phyloP scores from a whole-genome alignment of 2,329 filamentous ascomycete genomes.

The Chaetomium sp. region DNA sequence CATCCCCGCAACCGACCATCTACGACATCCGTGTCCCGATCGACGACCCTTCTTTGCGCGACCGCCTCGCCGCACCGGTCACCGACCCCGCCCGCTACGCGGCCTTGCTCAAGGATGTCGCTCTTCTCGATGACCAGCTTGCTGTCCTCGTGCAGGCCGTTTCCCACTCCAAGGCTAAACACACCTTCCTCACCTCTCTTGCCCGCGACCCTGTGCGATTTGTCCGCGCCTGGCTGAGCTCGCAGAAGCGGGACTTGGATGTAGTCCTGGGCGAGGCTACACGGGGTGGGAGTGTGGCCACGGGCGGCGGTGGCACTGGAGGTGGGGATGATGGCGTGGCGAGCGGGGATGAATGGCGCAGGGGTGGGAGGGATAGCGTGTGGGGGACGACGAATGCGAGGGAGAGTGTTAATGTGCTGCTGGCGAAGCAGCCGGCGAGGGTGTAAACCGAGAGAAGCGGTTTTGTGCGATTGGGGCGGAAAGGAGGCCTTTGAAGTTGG shows the following conservation, averaged over 20 bases:
- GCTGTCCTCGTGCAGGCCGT: slow-evolving; percentile 78
- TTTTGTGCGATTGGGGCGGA: too few relatives aligned
- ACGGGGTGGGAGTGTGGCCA: slow-evolving; percentile 52
- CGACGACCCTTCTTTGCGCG: slow-evolving; percentile 67
- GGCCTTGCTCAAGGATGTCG: slow-evolving; percentile 67
- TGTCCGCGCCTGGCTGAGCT: slow-evolving; percentile 79
- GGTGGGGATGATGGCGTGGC: slow-evolving; percentile 53
- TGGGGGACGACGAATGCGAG: slow-evolving; percentile 53
- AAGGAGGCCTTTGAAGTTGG: neutral
- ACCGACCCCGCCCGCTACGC: slow-evolving; percentile 65
- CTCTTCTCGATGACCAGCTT: slow-evolving; percentile 74
- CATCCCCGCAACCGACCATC: slow-evolving; percentile 62
- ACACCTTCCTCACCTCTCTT: slow-evolving; percentile 76
- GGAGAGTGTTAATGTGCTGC: slow-evolving; percentile 57
- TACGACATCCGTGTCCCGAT: slow-evolving; percentile 85
- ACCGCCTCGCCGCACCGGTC: slow-evolving; percentile 53
- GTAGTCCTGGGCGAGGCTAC: slow-evolving; percentile 78
- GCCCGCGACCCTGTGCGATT: slow-evolving; percentile 78
- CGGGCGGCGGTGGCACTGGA: slow-evolving; percentile 61
- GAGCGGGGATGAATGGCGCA: slow-evolving; percentile 62
- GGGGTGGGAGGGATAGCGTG: slow-evolving; percentile 47
- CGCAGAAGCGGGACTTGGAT: slow-evolving; percentile 84
- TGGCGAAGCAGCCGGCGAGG: slow-evolving; percentile 43
- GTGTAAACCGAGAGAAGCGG: neutral
- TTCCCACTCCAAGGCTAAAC: slow-evolving; percentile 78